Conservation (phyloP, 2,329 filamentous ascomycete genomes). For the Elsinoe australis region DNA sequence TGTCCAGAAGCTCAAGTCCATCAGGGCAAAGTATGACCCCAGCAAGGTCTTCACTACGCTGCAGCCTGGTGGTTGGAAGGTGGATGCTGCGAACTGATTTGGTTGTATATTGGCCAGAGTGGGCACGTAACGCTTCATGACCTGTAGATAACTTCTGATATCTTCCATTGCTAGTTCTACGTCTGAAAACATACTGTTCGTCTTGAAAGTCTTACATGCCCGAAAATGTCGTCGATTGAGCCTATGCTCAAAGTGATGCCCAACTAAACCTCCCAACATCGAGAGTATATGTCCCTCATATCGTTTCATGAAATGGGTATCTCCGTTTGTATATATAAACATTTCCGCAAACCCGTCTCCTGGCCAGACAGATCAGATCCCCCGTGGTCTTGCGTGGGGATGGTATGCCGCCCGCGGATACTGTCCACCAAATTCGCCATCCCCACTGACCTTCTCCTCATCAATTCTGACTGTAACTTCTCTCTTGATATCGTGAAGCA, state of each 20-base stretch:
- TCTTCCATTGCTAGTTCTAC: no score
- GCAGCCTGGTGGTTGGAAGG: conserved; percentile 13
- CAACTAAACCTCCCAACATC: no score
- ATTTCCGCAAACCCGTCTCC: no score
- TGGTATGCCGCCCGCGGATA: conserved; percentile 5
- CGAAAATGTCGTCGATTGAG: no score
- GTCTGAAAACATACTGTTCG: no score
- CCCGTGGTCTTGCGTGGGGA: neutral
- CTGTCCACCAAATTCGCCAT: neutral
- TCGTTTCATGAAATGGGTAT: neutral
- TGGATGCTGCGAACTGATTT: conserved; percentile 1
- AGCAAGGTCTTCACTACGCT: conserved; percentile 23
- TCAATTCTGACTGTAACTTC: conserved; percentile 6
- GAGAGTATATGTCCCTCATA: no score
- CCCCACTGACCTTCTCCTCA: conserved; percentile 6
- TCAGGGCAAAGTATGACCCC: conserved; percentile 30
- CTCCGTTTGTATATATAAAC: neutral
- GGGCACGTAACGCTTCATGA: neutral
- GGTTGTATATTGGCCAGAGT: neutral
- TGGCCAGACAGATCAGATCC: no score
- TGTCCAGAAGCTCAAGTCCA: conserved; percentile 25
- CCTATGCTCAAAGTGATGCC: no score
- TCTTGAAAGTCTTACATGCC: no score
- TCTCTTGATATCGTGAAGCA: conserved; percentile 9
- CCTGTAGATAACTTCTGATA: no score